Conservation (phyloP, 208 protist species). For the Leishmania aethiopica region DNA sequence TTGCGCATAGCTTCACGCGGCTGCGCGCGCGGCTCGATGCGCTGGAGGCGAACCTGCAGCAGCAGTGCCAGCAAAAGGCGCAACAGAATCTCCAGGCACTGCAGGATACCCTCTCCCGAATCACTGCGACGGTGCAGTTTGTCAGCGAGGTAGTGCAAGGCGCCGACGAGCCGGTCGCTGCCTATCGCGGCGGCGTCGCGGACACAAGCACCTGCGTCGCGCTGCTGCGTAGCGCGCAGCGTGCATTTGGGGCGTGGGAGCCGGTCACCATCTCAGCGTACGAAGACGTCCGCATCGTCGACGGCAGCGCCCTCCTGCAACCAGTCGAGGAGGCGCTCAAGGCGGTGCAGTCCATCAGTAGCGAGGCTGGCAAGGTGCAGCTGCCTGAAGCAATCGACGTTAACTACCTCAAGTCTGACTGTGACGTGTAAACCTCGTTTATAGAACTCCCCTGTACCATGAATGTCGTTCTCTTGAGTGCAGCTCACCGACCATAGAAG, state of each 20-base stretch:
- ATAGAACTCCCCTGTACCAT: neutral
- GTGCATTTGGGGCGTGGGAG: slow-evolving; percentile 60
- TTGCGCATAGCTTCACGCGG: slow-evolving; percentile 47
- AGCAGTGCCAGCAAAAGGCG: slow-evolving; percentile 36
- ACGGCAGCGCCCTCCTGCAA: slow-evolving; percentile 35
- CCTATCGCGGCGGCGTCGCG: slow-evolving; percentile 39
- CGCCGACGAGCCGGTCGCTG: slow-evolving; percentile 41
- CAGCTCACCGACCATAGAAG: slow-evolving; percentile 6
- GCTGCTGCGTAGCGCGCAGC: slow-evolving; percentile 52
- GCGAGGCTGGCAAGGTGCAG: slow-evolving; percentile 48
- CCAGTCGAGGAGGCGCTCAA: slow-evolving; percentile 43
- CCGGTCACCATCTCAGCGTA: slow-evolving; percentile 57
- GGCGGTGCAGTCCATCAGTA: slow-evolving; percentile 15
- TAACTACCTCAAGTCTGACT: slow-evolving; percentile 73
- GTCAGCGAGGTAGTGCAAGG: slow-evolving; percentile 45
- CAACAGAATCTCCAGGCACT: slow-evolving; percentile 37
- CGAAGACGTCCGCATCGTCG: slow-evolving; percentile 29
- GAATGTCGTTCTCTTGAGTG: neutral
- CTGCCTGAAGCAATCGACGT: slow-evolving; percentile 77
- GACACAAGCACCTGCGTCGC: slow-evolving; percentile 37
- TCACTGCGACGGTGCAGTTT: slow-evolving; percentile 48
- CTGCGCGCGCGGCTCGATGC: slow-evolving; percentile 44
- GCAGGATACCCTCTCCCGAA: slow-evolving; percentile 32
- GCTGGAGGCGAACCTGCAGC: slow-evolving; percentile 44
- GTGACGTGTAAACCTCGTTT: slow-evolving; percentile 15